phyloP scores from a whole-genome alignment of 768 basidiomycete genomes.

The Mycena olivaceomarginata region DNA sequence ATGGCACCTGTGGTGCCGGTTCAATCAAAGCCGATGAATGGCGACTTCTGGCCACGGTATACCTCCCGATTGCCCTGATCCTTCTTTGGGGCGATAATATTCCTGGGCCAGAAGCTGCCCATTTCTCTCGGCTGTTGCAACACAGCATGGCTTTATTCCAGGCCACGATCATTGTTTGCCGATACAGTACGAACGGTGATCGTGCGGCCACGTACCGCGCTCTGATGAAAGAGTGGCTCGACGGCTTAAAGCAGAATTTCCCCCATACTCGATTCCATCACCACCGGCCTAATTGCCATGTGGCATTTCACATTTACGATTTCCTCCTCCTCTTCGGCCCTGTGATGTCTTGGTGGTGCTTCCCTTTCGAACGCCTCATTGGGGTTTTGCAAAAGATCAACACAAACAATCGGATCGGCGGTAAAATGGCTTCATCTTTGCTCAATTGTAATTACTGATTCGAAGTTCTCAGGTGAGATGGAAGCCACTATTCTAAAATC shows the following conservation, averaged over 20 bases:
- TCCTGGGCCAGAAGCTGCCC: background rate
- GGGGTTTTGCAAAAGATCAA: conserved; percentile 56
- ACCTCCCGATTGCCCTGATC: conserved; percentile 58
- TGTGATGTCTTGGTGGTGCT: conserved; percentile 61
- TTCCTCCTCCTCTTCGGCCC: conserved; percentile 55
- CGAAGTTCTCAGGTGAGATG: too few relatives aligned
- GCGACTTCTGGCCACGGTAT: conserved; percentile 51
- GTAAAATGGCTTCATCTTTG: conserved; percentile 1
- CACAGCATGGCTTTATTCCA: conserved; percentile 53
- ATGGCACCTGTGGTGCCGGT: conserved; percentile 51
- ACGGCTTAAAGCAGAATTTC: conserved; percentile 45
- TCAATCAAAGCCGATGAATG: conserved; percentile 62
- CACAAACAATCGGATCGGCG: conserved; percentile 55
- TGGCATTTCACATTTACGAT: conserved; percentile 55
- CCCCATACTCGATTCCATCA: conserved; percentile 39
- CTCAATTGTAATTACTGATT: too few relatives aligned
- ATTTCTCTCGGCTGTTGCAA: conserved; percentile 39
- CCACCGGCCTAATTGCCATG: conserved; percentile 16
- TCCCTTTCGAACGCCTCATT: conserved; percentile 61
- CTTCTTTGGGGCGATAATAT: conserved; percentile 52
- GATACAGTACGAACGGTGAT: conserved; percentile 1
- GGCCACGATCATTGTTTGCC: conserved; percentile 32
- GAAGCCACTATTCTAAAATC: too few relatives aligned
- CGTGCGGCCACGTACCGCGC: conserved; percentile 9
- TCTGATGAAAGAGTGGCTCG: conserved; percentile 49